A percentile compares a stretch with the other conserved stretches of the same genome.
phyloP scores from a whole-genome alignment of 139 green algal species.

The Chlorella ohadii region DNA sequence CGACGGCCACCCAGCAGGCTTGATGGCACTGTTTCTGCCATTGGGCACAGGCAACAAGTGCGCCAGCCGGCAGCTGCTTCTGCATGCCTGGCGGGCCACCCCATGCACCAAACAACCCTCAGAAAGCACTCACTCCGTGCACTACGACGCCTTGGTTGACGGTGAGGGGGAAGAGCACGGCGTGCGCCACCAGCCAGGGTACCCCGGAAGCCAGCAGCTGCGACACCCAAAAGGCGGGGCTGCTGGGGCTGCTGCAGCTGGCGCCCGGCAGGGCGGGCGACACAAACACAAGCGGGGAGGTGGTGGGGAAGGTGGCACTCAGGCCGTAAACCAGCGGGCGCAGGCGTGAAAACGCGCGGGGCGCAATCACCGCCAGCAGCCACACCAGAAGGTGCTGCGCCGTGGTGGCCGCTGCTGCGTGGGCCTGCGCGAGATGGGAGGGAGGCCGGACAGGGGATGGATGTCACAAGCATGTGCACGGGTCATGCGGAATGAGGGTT shows the following conservation, averaged over 20 bases:
- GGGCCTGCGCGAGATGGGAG: neutral
- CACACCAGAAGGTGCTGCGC: constrained; percentile 3
- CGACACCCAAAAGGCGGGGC: constrained; percentile 17
- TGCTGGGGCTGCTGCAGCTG: constrained; percentile 1
- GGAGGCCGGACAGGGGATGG: neutral
- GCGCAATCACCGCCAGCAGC: neutral
- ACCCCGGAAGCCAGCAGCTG: constrained; percentile 26
- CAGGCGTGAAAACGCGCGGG: neutral
- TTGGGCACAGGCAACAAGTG: too few relatives aligned
- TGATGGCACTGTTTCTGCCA: too few relatives aligned
- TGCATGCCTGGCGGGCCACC: too few relatives aligned
- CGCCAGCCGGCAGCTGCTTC: too few relatives aligned
- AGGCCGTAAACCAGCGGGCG: constrained; percentile 12
- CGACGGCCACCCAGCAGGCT: too few relatives aligned
- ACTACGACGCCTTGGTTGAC: constrained; percentile 17
- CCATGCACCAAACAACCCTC: neutral
- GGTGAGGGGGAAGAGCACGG: constrained; percentile 14
- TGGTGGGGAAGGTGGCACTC: neutral
- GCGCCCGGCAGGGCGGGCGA: neutral
- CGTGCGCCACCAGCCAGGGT: constrained; percentile 24
- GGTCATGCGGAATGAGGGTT: too few relatives aligned
- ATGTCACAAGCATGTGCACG: too few relatives aligned
- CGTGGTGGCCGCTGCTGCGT: neutral
- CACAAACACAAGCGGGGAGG: neutral
- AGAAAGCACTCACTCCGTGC: constrained; percentile 1